phyloP scores from a whole-genome alignment of 1,284 basidiomycete genomes.

The Cystobasidium slooffiae region DNA sequence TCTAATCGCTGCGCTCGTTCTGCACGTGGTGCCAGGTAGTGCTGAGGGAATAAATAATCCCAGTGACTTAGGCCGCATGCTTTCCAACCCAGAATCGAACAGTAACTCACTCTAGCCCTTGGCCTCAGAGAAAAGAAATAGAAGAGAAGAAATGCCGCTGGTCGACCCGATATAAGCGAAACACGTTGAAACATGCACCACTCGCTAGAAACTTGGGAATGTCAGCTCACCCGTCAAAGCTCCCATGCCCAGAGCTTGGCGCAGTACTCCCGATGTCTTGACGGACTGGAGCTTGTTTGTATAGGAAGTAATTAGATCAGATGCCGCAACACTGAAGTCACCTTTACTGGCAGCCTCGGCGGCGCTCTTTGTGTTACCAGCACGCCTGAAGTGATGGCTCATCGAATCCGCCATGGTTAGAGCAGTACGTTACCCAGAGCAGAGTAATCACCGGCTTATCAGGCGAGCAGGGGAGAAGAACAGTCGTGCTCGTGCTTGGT shows the following conservation, averaged over 20 bases:
- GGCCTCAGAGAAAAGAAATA: slow-evolving; percentile 32
- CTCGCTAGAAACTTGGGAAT: background rate
- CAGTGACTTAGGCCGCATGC: too few species aligned
- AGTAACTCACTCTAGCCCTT: slow-evolving; percentile 13
- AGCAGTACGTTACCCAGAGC: too few species aligned
- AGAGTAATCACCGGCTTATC: too few species aligned
- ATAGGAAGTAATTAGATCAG: slow-evolving; percentile 25
- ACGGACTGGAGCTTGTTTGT: slow-evolving; percentile 39
- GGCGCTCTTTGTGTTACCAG: background rate
- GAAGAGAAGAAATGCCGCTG: slow-evolving; percentile 7
- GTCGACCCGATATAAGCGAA: background rate
- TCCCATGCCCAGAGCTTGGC: slow-evolving; percentile 21
- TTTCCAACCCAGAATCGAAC: background rate
- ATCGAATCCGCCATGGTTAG: too few species aligned
- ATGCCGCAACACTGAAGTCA: slow-evolving; percentile 19
- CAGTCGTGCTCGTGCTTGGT: too few species aligned
- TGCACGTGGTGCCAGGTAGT: slow-evolving; percentile 19
- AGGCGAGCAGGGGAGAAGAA: too few species aligned
- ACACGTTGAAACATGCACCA: background rate
- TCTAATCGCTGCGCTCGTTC: background rate
- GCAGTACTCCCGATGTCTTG: slow-evolving; percentile 27
- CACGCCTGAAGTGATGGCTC: background rate
- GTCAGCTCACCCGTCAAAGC: slow-evolving; percentile 8
- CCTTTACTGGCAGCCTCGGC: background rate
- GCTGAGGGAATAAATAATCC: background rate